Conservation (phyloP, 2,329 filamentous ascomycete species). For the Claviceps citrina region DNA sequence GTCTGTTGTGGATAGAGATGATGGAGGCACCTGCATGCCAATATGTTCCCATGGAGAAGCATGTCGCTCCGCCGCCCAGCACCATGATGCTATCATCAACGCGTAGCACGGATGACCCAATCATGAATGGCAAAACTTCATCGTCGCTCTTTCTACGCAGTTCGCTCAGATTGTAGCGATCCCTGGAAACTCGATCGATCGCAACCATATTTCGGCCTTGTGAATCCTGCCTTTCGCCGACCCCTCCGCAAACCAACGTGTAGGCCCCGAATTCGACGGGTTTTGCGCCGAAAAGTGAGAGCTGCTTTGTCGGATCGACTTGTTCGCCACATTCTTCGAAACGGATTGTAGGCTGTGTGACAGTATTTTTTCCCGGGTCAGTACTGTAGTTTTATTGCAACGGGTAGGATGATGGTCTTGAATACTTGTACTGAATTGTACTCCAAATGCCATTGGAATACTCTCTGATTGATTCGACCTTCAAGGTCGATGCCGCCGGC, state of each 20-base stretch:
- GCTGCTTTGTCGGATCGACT: neutral
- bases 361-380: neutral
- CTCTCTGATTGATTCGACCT: constrained; percentile 45
- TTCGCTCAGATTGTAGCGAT: constrained; percentile 16
- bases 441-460: constrained; percentile 44
- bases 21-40: constrained; percentile 54
- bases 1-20: constrained; percentile 13
- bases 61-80: constrained; percentile 68
- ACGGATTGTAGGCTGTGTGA: constrained; percentile 13
- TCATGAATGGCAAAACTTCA: constrained; percentile 41
- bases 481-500: constrained; percentile 55
- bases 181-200: constrained; percentile 15
- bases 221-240: constrained; percentile 13
- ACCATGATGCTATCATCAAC: constrained; percentile 41
- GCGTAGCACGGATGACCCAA: constrained; percentile 46
- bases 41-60: constrained; percentile 79
- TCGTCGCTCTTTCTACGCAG: constrained; percentile 3
- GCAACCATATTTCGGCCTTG: constrained; percentile 17
- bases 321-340: constrained; percentile 9
- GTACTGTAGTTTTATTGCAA: neutral
- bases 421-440: neutral
- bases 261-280: constrained; percentile 10
- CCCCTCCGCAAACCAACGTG: constrained; percentile 18
- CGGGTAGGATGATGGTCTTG: neutral
- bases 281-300: constrained; percentile 21